Evolutionary conservation across 1,284 basidiomycete species (phyloP).

Genomic region (Bjerkandera adusta): DNA sequence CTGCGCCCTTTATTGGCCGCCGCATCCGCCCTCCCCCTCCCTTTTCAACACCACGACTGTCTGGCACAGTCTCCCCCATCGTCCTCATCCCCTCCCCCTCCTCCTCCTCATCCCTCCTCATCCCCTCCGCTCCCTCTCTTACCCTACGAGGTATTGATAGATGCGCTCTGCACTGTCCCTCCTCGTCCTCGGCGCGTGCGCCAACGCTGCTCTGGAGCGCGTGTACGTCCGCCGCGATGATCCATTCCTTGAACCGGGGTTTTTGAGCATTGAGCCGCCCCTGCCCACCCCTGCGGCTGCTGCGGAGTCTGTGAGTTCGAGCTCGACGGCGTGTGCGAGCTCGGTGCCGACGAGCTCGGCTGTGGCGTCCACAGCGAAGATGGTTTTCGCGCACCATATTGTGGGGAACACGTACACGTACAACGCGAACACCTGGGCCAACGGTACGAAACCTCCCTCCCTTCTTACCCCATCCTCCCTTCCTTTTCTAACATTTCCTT

Average conservation of each 20-base stretch:
- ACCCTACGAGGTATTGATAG: too few relatives aligned
- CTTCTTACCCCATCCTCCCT: too few relatives aligned
- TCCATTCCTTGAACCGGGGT: neutral
- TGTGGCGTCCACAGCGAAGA: too few relatives aligned
- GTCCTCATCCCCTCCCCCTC: too few relatives aligned
- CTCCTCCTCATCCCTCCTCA: too few relatives aligned
- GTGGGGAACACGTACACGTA: conserved; percentile 44
- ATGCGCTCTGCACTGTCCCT: neutral
- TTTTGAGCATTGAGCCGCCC: neutral
- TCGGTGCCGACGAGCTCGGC: neutral
- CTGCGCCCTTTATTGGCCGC: too few relatives aligned
- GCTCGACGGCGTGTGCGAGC: neutral
- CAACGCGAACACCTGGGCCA: conserved; percentile 32
- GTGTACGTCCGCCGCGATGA: neutral
- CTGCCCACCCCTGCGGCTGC: neutral
- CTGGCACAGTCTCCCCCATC: too few relatives aligned
- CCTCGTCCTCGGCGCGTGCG: neutral
- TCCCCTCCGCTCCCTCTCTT: too few relatives aligned
- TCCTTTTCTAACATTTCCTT: too few relatives aligned
- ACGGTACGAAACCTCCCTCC: conserved; percentile 22
- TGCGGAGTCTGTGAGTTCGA: neutral
- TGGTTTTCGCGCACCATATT: conserved; percentile 33
- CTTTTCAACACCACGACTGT: too few relatives aligned
- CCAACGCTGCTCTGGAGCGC: neutral
- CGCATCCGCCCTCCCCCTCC: too few relatives aligned